Base-by-base conservation (phyloP, 2,329 filamentous ascomycete genomes). In the Bimuria novae-zelandiae region DNA sequence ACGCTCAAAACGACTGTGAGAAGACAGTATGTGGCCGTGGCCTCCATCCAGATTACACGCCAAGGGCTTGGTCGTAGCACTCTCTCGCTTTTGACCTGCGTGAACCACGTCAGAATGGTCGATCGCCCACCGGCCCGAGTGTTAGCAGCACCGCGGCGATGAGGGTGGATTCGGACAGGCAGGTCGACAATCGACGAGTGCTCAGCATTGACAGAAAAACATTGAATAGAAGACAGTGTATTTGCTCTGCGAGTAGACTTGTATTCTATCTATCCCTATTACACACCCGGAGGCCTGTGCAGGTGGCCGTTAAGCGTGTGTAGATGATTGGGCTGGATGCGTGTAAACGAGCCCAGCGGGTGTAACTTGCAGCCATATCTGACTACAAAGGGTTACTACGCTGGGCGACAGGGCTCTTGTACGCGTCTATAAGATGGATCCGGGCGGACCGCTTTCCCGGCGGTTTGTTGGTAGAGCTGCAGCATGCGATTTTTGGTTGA, bases 41-140 rank as follows among this genome's bases (percentile, higher is more conserved):
- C 32, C 49, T 59, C 54, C 56, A 50, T 36, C 39, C 32, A 58
- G 56, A 59, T 57, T 63, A 49, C 44, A 53, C 43, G 62, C 60
- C 58, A 62, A 64, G 60, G 60, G 56, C 60, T 63, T 60, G 53
- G 56, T 55, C 48, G 59, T 59, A 52, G 58, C 41, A 61, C 58
- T 49, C 47, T 45, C 23, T 39, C 21, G 27, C 14, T 35, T 41
- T 48, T 61, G 58, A 61, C 54, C 54, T 49, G 50, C 12, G 32
- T 33, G 27, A 25, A 42, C 17, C 47, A 30, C n/a, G 23, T 32
- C 21, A 33, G 37, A 25, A 41, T 21, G n/a, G 29, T 10, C 37
- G 37, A 25, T 32, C 17, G 17, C 16, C 22, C 12, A n/a, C n/a
- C n/a, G n/a, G 37, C 30, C 21, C 14, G 21, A 7, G 48, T 42